These are phyloP conservation scores for Neurospora sp. DNA, from an alignment of 495 filamentous ascomycete genomes.

Conservation along the genomic window DNA sequence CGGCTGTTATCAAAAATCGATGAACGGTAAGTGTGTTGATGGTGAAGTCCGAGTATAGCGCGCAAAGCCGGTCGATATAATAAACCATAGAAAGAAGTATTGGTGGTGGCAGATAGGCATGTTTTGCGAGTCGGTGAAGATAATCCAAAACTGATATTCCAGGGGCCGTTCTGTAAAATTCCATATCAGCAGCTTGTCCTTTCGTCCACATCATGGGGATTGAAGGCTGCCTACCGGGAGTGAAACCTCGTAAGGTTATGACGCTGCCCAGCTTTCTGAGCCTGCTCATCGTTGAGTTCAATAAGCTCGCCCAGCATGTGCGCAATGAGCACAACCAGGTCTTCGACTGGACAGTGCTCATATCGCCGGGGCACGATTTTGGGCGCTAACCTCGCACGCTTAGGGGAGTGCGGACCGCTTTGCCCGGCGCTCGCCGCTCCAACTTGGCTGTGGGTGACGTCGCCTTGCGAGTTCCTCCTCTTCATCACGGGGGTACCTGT, in stretches of 20 bases:
- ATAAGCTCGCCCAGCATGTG: slow-evolving; percentile 95
- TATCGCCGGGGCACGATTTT: slow-evolving; percentile 71
- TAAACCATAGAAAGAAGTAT: slow-evolving; percentile 99
- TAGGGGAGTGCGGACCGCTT: slow-evolving; percentile 33
- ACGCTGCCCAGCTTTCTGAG: slow-evolving; percentile 60
- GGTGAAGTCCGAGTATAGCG: slow-evolving; percentile 84
- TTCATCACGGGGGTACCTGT: slow-evolving; percentile 34
- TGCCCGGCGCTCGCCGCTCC: slow-evolving; percentile 10
- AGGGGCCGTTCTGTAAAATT: slow-evolving; percentile 58
- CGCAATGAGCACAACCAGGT: slow-evolving; percentile 80
- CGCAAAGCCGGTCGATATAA: slow-evolving; percentile 94
- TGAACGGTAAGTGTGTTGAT: slow-evolving; percentile 93
- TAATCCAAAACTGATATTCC: slow-evolving; percentile 92
- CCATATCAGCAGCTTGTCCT: neutral
- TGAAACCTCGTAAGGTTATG: slow-evolving; percentile 74
- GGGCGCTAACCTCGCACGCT: slow-evolving; percentile 37
- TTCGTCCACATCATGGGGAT: neutral
- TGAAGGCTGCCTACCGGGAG: slow-evolving; percentile 53
- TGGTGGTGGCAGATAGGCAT: slow-evolving; percentile 85
- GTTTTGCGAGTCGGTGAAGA: slow-evolving; percentile 80
- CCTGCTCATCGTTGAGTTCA: slow-evolving; percentile 81
- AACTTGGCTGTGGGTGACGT: slow-evolving; percentile 31
- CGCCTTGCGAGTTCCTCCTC: slow-evolving; percentile 38
- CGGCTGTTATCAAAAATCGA: slow-evolving; percentile 90
- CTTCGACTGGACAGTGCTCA: slow-evolving; percentile 65